These are phyloP conservation scores for Lactarius akahatsu DNA, from an alignment of 768 basidiomycete genomes.

Conservation along the genomic window DNA sequence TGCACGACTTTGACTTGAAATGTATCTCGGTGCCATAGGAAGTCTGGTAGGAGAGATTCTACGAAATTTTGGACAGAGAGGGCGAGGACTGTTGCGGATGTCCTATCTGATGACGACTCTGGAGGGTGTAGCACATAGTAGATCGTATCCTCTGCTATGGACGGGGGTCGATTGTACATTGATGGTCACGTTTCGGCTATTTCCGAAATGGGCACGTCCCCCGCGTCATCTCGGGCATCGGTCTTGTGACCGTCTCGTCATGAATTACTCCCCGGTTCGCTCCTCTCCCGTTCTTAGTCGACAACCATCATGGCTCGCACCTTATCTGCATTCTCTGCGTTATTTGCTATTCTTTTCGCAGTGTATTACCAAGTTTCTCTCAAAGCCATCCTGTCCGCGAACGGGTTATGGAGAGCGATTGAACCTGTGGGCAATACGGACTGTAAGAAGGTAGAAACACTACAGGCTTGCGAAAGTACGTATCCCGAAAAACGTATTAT, in stretches of 20 bases:
- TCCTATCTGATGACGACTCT: constrained; percentile 51
- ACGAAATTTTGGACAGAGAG: constrained; percentile 61
- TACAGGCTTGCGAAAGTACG: constrained; percentile 70
- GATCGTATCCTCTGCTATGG: constrained; percentile 85
- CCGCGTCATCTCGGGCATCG: too few species aligned
- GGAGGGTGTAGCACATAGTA: constrained; percentile 73
- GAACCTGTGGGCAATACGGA: constrained; percentile 46
- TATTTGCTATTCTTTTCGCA: constrained; percentile 43
- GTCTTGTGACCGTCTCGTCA: too few species aligned
- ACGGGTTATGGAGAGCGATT: constrained; percentile 47
- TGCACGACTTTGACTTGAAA: constrained; percentile 72
- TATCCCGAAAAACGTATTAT: constrained; percentile 8
- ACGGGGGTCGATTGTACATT: constrained; percentile 70
- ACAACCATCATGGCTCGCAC: constrained; percentile 16
- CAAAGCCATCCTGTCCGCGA: constrained; percentile 43
- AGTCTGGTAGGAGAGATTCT: constrained; percentile 53
- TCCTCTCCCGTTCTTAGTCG: background rate
- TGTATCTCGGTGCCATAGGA: constrained; percentile 82
- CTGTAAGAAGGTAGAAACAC: constrained; percentile 51
- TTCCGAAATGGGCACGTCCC: too few species aligned
- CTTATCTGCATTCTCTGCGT: constrained; percentile 25
- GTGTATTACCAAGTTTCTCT: constrained; percentile 50
- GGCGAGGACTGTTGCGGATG: constrained; percentile 62
- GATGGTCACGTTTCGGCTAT: background rate
- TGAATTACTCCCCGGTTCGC: too few species aligned